Evolutionary conservation across 352 stramenopile genomes (phyloP).

Genomic region (Peronospora belbahrii): DNA sequence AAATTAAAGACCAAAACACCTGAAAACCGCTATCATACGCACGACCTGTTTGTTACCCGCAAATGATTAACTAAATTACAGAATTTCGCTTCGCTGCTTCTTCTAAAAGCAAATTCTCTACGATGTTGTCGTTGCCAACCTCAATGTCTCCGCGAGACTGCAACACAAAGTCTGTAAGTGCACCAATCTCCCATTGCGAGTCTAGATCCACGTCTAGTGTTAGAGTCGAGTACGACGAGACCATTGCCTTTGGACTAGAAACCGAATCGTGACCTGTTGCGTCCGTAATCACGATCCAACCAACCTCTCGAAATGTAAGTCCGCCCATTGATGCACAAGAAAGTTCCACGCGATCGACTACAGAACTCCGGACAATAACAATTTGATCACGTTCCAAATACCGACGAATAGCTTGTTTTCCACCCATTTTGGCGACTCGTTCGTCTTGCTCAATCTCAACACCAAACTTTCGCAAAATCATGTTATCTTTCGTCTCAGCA

Average conservation of each 20-base stretch:
- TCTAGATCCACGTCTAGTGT: conserved; percentile 25
- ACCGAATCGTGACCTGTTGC: conserved; percentile 7
- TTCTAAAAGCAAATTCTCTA: conserved; percentile 19
- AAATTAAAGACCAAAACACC: too few relatives aligned
- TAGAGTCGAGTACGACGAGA: conserved; percentile 23
- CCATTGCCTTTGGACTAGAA: conserved; percentile 11
- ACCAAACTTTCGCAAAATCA: conserved; percentile 23
- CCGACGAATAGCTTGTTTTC: conserved; percentile 17
- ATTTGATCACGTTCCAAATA: conserved; percentile 15
- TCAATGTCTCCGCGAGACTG: conserved; percentile 20
- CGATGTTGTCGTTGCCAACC: conserved; percentile 15
- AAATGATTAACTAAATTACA: too few relatives aligned
- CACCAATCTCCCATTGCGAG: conserved; percentile 25
- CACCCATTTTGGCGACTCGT: conserved; percentile 9
- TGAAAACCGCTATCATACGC: too few relatives aligned
- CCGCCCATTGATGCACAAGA: too few relatives aligned
- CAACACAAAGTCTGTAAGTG: conserved; percentile 40
- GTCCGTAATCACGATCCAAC: conserved; percentile 28
- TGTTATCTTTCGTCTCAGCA: conserved; percentile 12
- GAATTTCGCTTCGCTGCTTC: conserved; percentile 13
- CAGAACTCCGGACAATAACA: conserved; percentile 22
- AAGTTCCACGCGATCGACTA: conserved; percentile 15
- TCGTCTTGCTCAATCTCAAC: conserved; percentile 17
- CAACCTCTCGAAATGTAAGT: conserved; percentile 17
- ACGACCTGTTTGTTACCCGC: too few relatives aligned